Evolutionary conservation across 345 rosid species (phyloP).

Genomic region (Citrus mangshanensis): DNA sequence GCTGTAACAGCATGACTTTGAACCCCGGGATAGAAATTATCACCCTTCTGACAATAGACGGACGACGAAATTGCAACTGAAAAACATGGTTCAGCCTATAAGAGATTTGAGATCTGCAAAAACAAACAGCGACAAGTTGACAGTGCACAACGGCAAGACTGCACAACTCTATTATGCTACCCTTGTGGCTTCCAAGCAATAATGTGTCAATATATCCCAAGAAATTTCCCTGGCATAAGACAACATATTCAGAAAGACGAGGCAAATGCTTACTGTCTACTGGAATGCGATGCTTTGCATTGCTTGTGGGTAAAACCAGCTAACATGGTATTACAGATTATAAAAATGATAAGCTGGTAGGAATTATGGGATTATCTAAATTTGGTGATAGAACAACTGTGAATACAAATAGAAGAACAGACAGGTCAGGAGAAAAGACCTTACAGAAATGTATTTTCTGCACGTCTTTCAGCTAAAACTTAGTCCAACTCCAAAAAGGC

Average conservation of each 20-base stretch:
- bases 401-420: neutral
- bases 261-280: neutral
- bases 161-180: neutral
- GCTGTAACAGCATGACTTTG: neutral
- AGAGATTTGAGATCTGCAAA: neutral
- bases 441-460: slow-evolving; percentile 3
- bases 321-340: neutral
- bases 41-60: neutral
- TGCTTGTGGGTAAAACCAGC: neutral
- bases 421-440: neutral
- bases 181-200: neutral
- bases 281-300: no score
- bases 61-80: neutral
- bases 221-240: neutral
- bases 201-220: neutral
- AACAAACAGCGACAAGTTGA: neutral
- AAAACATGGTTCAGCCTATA: neutral
- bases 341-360: neutral
- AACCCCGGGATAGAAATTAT: neutral
- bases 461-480: neutral
- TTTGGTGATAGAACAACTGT: neutral
- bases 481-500: neutral
- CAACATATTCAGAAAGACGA: neutral
- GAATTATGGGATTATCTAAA: neutral
- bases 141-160: neutral